Evolutionary conservation across 176 grass and related monocot genomes (phyloP), one percentile per base, ranked within the genome.

Genomic region (Echinochloa phyllopogon): DNA sequence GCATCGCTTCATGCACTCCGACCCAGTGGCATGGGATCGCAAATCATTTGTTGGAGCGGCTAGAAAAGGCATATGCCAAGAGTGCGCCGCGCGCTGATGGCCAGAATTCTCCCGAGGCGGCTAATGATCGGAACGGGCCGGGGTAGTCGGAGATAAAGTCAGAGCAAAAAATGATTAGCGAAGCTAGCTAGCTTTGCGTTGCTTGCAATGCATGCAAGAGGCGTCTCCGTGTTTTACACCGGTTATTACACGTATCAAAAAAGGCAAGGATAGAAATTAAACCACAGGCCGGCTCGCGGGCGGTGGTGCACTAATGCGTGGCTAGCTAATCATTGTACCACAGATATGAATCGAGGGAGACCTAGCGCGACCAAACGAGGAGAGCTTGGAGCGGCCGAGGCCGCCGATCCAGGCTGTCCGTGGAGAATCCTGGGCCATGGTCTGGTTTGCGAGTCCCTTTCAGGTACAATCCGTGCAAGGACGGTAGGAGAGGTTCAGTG

Each of bases 151-250:
- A 38, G 65, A 15, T 40, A 80, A 56, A 60, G 57, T 12, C n/a
- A 12, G 21, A 59, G 25, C 14, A 75, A 18, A 41, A 72, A 61
- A 61, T 42, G 64, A 68, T 42, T 70, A 48, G 53, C 36, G 53
- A 52, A 40, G 39, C 29, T 63, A 47, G 39, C 29, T 63, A 40
- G 3, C 33, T 43, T 90, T 85, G 42, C 87, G 77, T 89, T 53
- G n/a, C 91, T 92, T 92, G 56, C 84, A 82, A 82, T 72, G 75
- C 53, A 92, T 71, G 83, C 70, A 73, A 73, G 24, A 50, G 6
- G 67, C 58, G 2, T 4, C 44, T 52, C 82, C 67, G 45, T 20
- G 11, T 53, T 56, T 59, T 37, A 56, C 82, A 43, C 42, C 50
- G n/a, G 38, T 38, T 65, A 14, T 8, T 5, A 74, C 37, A 66